Percentiles rank a stretch among this genome's conserved stretches.
phyloP scores from a whole-genome alignment of 78 protist genomes.

The Monocercomonoides exilis region DNA sequence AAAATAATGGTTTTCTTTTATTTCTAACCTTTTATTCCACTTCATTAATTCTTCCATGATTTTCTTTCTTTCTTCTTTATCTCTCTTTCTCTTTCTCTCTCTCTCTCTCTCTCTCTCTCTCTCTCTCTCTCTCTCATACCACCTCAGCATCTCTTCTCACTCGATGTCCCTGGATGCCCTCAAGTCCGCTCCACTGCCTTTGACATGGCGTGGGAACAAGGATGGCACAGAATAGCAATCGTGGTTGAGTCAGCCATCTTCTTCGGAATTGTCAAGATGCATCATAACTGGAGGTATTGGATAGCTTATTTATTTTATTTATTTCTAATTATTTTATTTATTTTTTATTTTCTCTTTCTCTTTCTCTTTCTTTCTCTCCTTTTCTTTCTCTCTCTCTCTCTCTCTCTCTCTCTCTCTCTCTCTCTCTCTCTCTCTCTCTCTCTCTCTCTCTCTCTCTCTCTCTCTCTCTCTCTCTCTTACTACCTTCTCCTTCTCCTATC shows the following conservation, averaged over 20 bases:
- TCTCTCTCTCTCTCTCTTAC: neutral
- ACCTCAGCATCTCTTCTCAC: conserved; percentile 28
- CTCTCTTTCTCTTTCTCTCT: no score
- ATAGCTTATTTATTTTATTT: neutral
- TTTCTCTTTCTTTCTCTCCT: neutral
- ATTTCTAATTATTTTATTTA: neutral
- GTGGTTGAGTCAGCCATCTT: conserved; percentile 66
- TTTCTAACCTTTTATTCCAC: neutral
- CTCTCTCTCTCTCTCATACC: neutral
- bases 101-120: neutral
- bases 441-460: neutral
- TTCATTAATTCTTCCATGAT: neutral
- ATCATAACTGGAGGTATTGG: conserved; percentile 19
- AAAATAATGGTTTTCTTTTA: neutral
- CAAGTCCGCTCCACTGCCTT: neutral
- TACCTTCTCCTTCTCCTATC: neutral
- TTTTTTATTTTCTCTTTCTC: neutral
- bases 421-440: neutral
- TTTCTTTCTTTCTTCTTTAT: neutral
- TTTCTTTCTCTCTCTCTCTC: neutral
- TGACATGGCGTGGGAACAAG: conserved; percentile 55
- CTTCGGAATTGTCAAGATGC: conserved; percentile 56
- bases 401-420: neutral
- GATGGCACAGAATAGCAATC: conserved; percentile 52
- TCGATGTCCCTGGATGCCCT: conserved; percentile 34